These are phyloP conservation scores for Creolimax fragrantissima DNA, from an alignment of 78 protist genomes.

Conservation along the genomic window DNA sequence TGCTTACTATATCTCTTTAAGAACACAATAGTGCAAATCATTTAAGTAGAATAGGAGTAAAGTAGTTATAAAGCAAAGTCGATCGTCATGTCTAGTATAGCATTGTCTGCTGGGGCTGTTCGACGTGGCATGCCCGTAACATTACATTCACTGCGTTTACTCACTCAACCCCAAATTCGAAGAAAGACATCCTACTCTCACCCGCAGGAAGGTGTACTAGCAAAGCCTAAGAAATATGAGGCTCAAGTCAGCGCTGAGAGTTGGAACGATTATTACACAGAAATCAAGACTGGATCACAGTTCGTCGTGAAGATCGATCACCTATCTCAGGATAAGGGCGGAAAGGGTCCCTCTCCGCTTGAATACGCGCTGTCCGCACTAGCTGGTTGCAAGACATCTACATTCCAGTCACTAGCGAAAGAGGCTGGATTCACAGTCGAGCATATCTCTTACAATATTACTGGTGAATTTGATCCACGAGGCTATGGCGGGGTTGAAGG, in stretches of 20 bases:
- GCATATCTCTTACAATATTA: background rate
- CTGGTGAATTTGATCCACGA: background rate
- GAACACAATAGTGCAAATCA: no score
- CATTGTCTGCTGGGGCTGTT: no score
- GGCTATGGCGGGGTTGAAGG: background rate
- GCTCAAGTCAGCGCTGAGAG: background rate
- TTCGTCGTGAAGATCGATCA: background rate
- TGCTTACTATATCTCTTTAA: no score
- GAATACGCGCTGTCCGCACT: background rate
- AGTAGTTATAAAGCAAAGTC: no score
- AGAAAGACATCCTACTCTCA: background rate
- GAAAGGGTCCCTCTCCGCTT: constrained; percentile 6
- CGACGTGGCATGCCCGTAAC: no score
- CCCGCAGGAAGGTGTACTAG: background rate
- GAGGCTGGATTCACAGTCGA: background rate
- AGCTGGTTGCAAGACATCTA: constrained; percentile 14
- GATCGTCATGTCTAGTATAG: no score
- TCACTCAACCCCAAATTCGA: no score
- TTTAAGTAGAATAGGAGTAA: no score
- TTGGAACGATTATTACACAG: background rate
- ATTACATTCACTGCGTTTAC: no score
- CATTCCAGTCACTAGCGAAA: background rate
- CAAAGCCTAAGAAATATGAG: background rate
- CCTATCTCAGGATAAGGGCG: background rate
- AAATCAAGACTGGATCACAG: background rate